A percentile compares a stretch with the other conserved stretches of the same genome.
phyloP scores from a whole-genome alignment of 306 rosid genomes.

The Inga oerstediana region DNA sequence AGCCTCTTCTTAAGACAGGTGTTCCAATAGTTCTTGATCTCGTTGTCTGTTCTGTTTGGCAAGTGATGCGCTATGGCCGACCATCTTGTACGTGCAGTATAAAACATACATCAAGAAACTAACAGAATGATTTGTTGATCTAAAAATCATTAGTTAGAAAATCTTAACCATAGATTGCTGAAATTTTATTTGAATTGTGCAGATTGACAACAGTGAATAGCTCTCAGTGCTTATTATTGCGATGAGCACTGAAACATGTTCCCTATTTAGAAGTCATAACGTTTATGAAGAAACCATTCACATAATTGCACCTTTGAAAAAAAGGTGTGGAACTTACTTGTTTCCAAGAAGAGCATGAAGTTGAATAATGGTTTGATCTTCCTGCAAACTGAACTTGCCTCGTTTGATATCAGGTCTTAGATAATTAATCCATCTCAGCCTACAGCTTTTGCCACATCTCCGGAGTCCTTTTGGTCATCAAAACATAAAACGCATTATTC shows the following conservation, averaged over 20 bases:
- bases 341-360: conserved; percentile 1
- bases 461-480: neutral
- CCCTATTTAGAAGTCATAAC: too few relatives aligned
- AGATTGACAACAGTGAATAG: too few relatives aligned
- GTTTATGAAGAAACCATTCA: too few relatives aligned
- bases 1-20: neutral
- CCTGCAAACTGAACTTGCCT: neutral
- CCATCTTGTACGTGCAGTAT: neutral
- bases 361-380: neutral
- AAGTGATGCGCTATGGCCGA: neutral
- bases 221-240: too few relatives aligned
- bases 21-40: neutral
- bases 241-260: too few relatives aligned
- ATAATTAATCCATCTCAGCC: neutral
- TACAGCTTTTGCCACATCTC: neutral
- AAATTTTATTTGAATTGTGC: too few relatives aligned
- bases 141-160: too few relatives aligned
- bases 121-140: too few relatives aligned
- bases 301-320: too few relatives aligned
- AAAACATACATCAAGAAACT: too few relatives aligned
- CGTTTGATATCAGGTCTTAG: neutral
- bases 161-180: too few relatives aligned
- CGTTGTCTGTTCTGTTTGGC: neutral
- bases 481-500: neutral
- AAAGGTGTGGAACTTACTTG: neutral